phyloP scores from a whole-genome alignment of 2,329 filamentous ascomycete genomes.

The Hypoxylon sp. region DNA sequence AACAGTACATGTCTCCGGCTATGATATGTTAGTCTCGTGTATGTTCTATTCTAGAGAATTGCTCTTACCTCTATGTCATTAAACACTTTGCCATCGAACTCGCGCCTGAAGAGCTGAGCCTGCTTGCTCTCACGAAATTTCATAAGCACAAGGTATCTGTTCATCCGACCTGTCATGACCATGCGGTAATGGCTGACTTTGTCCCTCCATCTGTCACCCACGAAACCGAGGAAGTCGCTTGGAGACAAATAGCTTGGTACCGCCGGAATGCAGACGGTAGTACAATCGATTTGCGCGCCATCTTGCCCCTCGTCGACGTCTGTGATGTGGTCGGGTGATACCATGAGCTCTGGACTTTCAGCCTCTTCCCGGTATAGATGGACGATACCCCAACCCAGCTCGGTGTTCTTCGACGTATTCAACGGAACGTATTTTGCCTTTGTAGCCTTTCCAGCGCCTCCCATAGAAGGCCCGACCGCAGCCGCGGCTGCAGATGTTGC shows the following conservation, averaged over 20 bases:
- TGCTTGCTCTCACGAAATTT: constrained; percentile 85
- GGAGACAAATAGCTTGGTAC: constrained; percentile 95
- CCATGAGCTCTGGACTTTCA: constrained; percentile 73
- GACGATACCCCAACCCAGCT: constrained; percentile 92
- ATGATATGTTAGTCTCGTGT: constrained; percentile 44
- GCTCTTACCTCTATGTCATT: constrained; percentile 85
- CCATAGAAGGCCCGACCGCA: constrained; percentile 68
- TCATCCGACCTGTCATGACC: constrained; percentile 89
- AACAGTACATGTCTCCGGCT: constrained; percentile 95
- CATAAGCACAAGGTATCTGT: constrained; percentile 95
- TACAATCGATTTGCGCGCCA: constrained; percentile 73
- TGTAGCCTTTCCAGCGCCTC: constrained; percentile 79
- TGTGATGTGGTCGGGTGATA: constrained; percentile 48
- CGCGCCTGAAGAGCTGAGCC: constrained; percentile 84
- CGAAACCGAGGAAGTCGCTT: constrained; percentile 90
- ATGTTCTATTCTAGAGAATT: constrained; percentile 38
- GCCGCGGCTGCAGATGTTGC: constrained; percentile 65
- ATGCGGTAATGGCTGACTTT: constrained; percentile 95
- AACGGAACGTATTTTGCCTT: constrained; percentile 85
- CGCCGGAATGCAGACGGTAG: constrained; percentile 91
- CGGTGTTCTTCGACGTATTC: constrained; percentile 75
- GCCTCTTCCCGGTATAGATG: constrained; percentile 91
- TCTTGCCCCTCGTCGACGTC: constrained; percentile 52
- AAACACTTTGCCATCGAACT: constrained; percentile 94
- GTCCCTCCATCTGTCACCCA: constrained; percentile 88